Evolutionary conservation across 345 rosid species (phyloP), one percentile per base, ranked within the genome.

Genomic region (Populus simonii): DNA sequence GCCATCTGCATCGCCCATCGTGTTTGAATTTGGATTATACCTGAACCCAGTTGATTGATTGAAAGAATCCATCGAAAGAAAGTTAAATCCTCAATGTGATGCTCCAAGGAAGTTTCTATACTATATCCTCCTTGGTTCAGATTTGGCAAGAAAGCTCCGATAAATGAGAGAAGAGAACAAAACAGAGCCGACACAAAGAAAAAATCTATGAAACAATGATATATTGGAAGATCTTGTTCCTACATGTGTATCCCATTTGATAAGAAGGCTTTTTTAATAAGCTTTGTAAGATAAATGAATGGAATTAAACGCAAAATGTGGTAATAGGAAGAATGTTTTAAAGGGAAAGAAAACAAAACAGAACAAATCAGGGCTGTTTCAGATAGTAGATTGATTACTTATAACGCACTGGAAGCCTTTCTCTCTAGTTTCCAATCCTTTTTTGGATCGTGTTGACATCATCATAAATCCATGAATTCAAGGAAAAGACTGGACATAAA

Each of bases 31-130:
- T 9, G 78, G 81, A 72, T 73, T 83, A 79, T 82, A 89, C 18
- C 75, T 76, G 78, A 89, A 91, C 65, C 87, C 83, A 31, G 87
- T 75, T 29, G 89, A 78, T 78, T 81, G 85, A 47, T 83, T 77
- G 80, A 91, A 88, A 79, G 94, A 79, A 76, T 88, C 88, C 97
- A 91, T 90, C 22, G 22, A 49, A 31, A 9, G 45, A 62, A 68
- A 74, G 1, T 6, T 2, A 31, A 33, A 25, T 55, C 12, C 12
- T 45, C 23, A 70, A 45, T 53, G 8, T 35, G 76, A 66, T 72
- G 65, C 35, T 61, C 47, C 16, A 11, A 22, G 17, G 35, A 51
- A 61, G 25, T 59, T 47, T 36, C 17, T 25, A 20, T 33, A 51
- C 33, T 15, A 29, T 29, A 59, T 31, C 33, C 49, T 43, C 57